phyloP scores from a whole-genome alignment of 2,329 filamentous ascomycete species.

The Fusarium nurragi region DNA sequence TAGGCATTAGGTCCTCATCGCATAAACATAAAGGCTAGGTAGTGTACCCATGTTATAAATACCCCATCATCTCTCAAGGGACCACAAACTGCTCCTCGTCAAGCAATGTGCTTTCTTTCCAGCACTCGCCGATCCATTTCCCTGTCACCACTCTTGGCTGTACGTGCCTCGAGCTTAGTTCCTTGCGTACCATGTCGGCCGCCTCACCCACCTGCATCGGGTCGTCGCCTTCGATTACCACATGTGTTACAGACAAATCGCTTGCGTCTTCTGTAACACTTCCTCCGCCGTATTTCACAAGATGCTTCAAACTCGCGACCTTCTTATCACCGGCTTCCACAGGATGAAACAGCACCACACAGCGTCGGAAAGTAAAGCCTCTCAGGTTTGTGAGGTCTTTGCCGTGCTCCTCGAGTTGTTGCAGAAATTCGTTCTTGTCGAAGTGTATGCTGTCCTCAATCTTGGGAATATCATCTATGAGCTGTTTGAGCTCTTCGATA shows the following conservation, averaged over 20 bases:
- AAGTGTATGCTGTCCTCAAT: constrained; percentile 55
- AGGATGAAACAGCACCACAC: constrained; percentile 54
- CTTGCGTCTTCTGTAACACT: constrained; percentile 60
- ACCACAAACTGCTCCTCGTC: constrained; percentile 75
- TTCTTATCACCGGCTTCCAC: constrained; percentile 47
- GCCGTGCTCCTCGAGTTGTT: constrained; percentile 65
- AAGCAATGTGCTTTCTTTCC: constrained; percentile 79
- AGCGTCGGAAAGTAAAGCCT: constrained; percentile 63
- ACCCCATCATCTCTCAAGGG: constrained; percentile 31
- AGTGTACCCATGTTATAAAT: constrained; percentile 37
- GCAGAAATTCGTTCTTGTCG: constrained; percentile 58
- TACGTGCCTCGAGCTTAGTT: constrained; percentile 55
- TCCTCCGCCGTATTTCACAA: constrained; percentile 76
- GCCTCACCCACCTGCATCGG: constrained; percentile 51
- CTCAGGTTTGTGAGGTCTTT: constrained; percentile 60
- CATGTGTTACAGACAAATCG: constrained; percentile 72
- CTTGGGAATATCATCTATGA: constrained; percentile 62
- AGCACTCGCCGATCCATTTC: constrained; percentile 82
- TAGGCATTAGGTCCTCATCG: constrained; percentile 8
- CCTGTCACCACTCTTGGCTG: constrained; percentile 75
- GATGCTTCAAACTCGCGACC: constrained; percentile 60
- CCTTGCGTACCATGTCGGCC: constrained; percentile 56
- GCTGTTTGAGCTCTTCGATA: constrained; percentile 67
- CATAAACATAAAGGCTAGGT: constrained; percentile 31
- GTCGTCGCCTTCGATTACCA: constrained; percentile 63